Evolutionary conservation across 2,329 filamentous ascomycete species (phyloP), one percentile per base, ranked within the genome.

Genomic region (Epichloe coenophiala): DNA sequence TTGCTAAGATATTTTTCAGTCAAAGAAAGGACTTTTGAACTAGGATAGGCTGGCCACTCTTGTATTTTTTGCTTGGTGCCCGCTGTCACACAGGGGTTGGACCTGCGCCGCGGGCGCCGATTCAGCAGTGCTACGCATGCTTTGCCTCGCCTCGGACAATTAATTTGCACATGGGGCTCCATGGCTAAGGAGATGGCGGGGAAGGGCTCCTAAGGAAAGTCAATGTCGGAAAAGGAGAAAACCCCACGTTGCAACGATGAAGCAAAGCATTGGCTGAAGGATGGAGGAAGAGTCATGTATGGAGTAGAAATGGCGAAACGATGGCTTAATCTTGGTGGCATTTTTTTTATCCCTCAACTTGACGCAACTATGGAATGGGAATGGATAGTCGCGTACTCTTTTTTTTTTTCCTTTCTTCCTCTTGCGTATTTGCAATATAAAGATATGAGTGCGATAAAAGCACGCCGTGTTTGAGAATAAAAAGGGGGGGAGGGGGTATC

Each of bases 21-120:
- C 63, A 51, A 70, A 70, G 66, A 70, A 70, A 60, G 67, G 67
- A 23, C 63, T 70, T 48, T 65, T 70, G 17, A 50, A 50, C 36
- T 53, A 45, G 44, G 33, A 33, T 21, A 12, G 33, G 33, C 17
- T 31, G 36, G 15, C 31, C 17, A 33, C 27, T 39, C 23, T 4
- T 45, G 6, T 7, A 7, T 17, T 17, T 39, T 45, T 39, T 45
- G 23, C 43, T 45, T 27, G 15, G 19, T 40, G 45, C 4, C 44
- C 33, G 31, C 21, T 23, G 7, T 42, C 35, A 27, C 17, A 9
- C 43, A 43, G 39, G 17, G 40, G 2, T 27, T 37, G n/a, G 39
- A 43, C 9, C 11, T 12, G 35, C 11, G 11, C 27, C 27, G 27
- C 17, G 17, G 21, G 41, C 36, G n/a, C n/a, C 21, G 33, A 45